Conservation (phyloP, 768 basidiomycete species). For the Hydnomerulius pinastri region DNA sequence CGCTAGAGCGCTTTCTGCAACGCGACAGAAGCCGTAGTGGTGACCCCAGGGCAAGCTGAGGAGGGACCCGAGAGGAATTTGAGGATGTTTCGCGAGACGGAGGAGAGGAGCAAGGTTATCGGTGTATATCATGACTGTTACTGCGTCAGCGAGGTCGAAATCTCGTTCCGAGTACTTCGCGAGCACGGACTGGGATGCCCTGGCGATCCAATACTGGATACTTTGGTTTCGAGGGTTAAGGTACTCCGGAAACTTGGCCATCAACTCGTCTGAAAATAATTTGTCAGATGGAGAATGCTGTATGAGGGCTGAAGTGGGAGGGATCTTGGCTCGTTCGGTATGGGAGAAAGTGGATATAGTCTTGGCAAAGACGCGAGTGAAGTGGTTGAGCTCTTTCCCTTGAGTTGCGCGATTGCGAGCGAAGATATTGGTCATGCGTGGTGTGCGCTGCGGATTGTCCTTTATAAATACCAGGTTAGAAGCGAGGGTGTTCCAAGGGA, state of each 20-base stretch:
- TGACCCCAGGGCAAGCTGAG: too few species aligned
- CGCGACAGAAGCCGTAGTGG: too few species aligned
- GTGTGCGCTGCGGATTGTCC: conserved; percentile 32
- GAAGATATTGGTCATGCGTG: conserved; percentile 30
- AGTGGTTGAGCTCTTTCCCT: conserved; percentile 34
- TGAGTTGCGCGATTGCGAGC: conserved; percentile 23
- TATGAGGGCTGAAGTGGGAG: conserved; percentile 9
- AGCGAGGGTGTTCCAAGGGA: conserved; percentile 39
- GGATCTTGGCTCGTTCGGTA: conserved; percentile 40
- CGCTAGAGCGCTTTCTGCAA: conserved; percentile 30
- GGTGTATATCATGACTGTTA: conserved; percentile 38
- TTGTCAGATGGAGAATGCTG: not conserved
- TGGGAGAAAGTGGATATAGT: conserved; percentile 36
- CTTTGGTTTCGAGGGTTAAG: too few species aligned
- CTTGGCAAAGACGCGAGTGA: conserved; percentile 27
- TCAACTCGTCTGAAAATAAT: not conserved
- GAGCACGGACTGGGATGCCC: too few species aligned
- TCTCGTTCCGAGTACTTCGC: not conserved
- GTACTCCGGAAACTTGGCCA: too few species aligned
- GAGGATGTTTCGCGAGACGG: too few species aligned
- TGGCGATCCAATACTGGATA: too few species aligned
- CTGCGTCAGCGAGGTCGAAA: conserved; percentile 34
- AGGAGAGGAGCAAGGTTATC: conserved; percentile 33
- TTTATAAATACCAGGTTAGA: conserved; percentile 35
- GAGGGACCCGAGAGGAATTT: too few species aligned